Evolutionary conservation across 768 basidiomycete species (phyloP).

Genomic region (Boletus barrowsii): DNA sequence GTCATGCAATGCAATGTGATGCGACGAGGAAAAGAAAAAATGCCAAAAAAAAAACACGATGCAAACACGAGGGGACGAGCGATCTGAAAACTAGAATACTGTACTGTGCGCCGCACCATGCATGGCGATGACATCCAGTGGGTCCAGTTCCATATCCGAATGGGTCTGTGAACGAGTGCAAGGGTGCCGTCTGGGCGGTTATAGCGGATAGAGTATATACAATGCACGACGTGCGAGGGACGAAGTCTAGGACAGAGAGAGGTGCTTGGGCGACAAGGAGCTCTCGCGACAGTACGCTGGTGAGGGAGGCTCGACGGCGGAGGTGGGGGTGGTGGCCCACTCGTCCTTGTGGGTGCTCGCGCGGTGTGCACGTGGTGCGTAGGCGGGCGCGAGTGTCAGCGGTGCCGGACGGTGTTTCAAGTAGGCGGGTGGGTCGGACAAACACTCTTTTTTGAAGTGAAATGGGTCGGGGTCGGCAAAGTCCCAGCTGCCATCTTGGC

Average conservation of each 20-base stretch:
- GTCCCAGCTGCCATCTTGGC: conserved; percentile 26
- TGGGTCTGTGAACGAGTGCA: not conserved
- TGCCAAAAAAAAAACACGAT: not conserved
- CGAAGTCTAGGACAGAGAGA: not conserved
- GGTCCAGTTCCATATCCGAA: conserved; percentile 1
- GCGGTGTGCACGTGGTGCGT: conserved; percentile 9
- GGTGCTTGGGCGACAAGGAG: not conserved
- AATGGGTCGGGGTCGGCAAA: conserved; percentile 30
- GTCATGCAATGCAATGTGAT: too few relatives aligned
- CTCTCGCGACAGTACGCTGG: conserved; percentile 24
- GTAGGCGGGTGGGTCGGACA: not conserved
- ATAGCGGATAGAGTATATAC: too few relatives aligned
- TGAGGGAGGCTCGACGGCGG: conserved; percentile 25
- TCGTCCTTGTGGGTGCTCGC: conserved; percentile 26
- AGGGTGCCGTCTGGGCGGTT: not conserved
- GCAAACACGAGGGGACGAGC: not conserved
- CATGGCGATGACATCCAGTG: not conserved
- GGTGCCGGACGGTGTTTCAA: conserved; percentile 18
- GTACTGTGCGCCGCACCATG: not conserved
- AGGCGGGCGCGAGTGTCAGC: not conserved
- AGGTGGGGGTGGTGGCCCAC: conserved; percentile 5
- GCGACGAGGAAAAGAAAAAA: not conserved
- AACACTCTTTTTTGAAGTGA: not conserved
- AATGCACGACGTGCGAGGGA: not conserved
- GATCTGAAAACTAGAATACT: not conserved